Conservation (phyloP, 768 basidiomycete genomes). For the Boletus edulis region DNA sequence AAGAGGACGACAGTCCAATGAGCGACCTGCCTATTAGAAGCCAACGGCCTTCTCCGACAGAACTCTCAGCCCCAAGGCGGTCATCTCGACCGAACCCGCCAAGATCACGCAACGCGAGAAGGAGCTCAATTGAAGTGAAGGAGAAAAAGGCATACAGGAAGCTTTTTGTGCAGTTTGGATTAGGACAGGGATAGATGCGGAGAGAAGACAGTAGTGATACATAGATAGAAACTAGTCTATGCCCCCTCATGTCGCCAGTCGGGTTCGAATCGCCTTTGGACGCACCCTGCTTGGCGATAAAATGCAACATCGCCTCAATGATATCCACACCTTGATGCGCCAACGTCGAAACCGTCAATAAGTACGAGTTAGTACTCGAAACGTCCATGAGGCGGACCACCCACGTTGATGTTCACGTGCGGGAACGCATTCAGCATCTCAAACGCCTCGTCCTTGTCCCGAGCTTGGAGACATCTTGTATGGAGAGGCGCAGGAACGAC, state of each 20-base stretch:
- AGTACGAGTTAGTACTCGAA: neutral
- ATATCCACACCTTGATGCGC: constrained; percentile 62
- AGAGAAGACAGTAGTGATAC: neutral
- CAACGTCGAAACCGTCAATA: neutral
- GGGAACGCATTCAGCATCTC: constrained; percentile 52
- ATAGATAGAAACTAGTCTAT: constrained; percentile 19
- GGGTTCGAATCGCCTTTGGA: constrained; percentile 13
- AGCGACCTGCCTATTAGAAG: constrained; percentile 69
- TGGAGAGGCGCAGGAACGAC: constrained; percentile 60
- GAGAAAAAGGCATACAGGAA: constrained; percentile 63
- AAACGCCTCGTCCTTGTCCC: constrained; percentile 67
- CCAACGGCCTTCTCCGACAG: constrained; percentile 51
- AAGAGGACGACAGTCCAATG: constrained; percentile 79
- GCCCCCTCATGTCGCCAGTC: constrained; percentile 5
- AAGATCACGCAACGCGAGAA: constrained; percentile 71
- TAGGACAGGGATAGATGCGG: neutral
- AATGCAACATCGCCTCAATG: constrained; percentile 71
- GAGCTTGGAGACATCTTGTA: constrained; percentile 46
- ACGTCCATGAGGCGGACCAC: constrained; percentile 14
- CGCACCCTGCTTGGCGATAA: constrained; percentile 45
- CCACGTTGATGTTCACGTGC: constrained; percentile 57
- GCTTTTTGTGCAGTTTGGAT: constrained; percentile 59
- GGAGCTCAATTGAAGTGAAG: constrained; percentile 78
- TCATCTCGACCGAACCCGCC: too few relatives aligned
- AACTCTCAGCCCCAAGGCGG: constrained; percentile 26